These are phyloP conservation scores for Dentipellis sp. DNA, from an alignment of 768 basidiomycete species.

Conservation along the genomic window DNA sequence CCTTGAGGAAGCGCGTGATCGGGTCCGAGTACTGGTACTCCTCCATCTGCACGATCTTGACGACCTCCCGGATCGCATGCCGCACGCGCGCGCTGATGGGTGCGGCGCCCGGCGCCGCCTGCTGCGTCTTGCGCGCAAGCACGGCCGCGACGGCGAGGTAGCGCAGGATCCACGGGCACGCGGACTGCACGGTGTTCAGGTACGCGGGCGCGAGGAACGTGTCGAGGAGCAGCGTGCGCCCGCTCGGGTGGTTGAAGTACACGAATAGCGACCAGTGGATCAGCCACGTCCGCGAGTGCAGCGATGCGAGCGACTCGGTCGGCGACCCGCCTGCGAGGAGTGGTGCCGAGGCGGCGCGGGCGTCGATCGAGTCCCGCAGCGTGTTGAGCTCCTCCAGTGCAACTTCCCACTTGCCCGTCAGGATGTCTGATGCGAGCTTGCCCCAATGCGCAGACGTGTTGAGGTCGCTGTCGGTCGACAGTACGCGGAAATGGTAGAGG, in stretches of 20 bases:
- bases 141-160: constrained; percentile 93
- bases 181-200: constrained; percentile 97
- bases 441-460: constrained; percentile 98
- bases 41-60: constrained; percentile 90
- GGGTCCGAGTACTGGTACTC: constrained; percentile 96
- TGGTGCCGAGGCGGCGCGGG: constrained; percentile 46
- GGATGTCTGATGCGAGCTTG: constrained; percentile 93
- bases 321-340: constrained; percentile 30
- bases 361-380: constrained; percentile 87
- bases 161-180: constrained; percentile 88
- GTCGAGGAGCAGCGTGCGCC: constrained; percentile 86
- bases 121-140: constrained; percentile 72
- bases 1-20: constrained; percentile 86
- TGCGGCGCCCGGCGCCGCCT: constrained; percentile 31
- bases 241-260: constrained; percentile 94
- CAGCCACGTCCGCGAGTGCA: constrained; percentile 94
- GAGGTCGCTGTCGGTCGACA: constrained; percentile 88
- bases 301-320: constrained; percentile 72
- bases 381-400: constrained; percentile 93
- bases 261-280: constrained; percentile 98
- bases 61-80: constrained; percentile 83
- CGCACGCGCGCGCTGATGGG: constrained; percentile 65
- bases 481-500: constrained; percentile 96
- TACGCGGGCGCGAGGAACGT: constrained; percentile 95
- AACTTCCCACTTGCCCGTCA: constrained; percentile 91